Conservation (phyloP, 352 stramenopile genomes). For the Pythium scleroteichum region DNA sequence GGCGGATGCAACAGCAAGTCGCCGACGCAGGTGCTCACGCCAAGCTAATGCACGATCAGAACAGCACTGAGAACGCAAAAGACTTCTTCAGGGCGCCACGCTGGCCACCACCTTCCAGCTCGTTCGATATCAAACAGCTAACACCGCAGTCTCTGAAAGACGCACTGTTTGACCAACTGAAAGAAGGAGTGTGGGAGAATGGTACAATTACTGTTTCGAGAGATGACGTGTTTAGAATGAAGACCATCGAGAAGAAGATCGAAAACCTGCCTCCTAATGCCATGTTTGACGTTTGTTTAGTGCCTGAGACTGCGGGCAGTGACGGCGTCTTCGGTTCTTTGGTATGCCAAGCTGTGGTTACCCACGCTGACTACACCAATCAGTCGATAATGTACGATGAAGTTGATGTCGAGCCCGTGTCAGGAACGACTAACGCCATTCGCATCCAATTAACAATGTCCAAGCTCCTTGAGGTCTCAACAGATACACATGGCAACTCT, state of each 20-base stretch:
- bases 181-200: conserved; percentile 70
- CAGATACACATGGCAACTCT: background rate
- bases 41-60: conserved; percentile 1
- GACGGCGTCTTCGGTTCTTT: conserved; percentile 54
- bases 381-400: conserved; percentile 65
- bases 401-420: conserved; percentile 39
- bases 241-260: conserved; percentile 57
- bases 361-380: conserved; percentile 80
- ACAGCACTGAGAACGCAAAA: conserved; percentile 15
- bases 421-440: conserved; percentile 45
- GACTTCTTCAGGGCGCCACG: conserved; percentile 27
- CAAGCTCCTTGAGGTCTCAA: conserved; percentile 42
- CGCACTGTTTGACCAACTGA: conserved; percentile 54
- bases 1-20: conserved; percentile 14
- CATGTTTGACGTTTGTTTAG: conserved; percentile 74
- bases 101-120: conserved; percentile 54
- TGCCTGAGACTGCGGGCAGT: conserved; percentile 67
- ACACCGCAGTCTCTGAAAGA: conserved; percentile 53
- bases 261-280: conserved; percentile 62
- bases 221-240: conserved; percentile 59
- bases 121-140: conserved; percentile 43
- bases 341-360: conserved; percentile 52
- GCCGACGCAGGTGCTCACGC: conserved; percentile 12
- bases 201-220: conserved; percentile 69
- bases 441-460: conserved; percentile 52